phyloP scores from a whole-genome alignment of 2,329 filamentous ascomycete genomes.

The Madurella fahalii region DNA sequence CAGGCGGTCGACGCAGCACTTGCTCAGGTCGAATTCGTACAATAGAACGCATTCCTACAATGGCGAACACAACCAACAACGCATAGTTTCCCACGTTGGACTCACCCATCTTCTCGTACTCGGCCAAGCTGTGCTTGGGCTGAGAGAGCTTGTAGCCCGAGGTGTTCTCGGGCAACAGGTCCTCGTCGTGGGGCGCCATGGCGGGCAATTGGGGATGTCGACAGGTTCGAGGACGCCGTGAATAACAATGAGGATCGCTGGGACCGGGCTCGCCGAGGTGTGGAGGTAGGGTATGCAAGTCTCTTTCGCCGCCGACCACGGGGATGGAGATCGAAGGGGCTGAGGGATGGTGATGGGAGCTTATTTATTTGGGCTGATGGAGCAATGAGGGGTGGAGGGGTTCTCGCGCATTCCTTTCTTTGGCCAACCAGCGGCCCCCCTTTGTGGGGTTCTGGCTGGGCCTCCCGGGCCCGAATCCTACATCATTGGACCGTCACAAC shows the following conservation, averaged over 20 bases:
- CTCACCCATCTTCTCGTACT: conserved; percentile 91
- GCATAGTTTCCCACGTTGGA: conserved; percentile 19
- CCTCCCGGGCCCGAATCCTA: conserved; percentile 4
- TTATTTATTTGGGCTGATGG: conserved; percentile 26
- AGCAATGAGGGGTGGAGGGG: conserved; percentile 23
- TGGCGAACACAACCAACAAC: background rate
- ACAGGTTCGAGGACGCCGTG: background rate
- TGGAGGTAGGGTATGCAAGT: background rate
- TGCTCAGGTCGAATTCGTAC: background rate
- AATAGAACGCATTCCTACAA: background rate
- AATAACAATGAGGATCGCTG: background rate
- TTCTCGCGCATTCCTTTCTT: conserved; percentile 8
- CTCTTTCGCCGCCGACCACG: background rate
- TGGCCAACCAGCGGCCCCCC: conserved; percentile 16
- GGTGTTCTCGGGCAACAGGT: conserved; percentile 81
- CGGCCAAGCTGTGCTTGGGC: conserved; percentile 91
- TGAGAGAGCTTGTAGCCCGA: conserved; percentile 97
- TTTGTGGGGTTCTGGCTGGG: conserved; percentile 14
- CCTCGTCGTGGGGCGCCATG: conserved; percentile 73
- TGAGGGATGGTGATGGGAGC: conserved; percentile 20
- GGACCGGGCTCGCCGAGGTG: background rate
- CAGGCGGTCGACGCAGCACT: conserved; percentile 2
- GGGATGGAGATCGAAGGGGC: conserved; percentile 4
- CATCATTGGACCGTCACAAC: conserved; percentile 19
- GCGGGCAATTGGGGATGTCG: conserved; percentile 29